phyloP scores from a whole-genome alignment of 768 basidiomycete species.

The Lactifluus hygrophoroides region DNA sequence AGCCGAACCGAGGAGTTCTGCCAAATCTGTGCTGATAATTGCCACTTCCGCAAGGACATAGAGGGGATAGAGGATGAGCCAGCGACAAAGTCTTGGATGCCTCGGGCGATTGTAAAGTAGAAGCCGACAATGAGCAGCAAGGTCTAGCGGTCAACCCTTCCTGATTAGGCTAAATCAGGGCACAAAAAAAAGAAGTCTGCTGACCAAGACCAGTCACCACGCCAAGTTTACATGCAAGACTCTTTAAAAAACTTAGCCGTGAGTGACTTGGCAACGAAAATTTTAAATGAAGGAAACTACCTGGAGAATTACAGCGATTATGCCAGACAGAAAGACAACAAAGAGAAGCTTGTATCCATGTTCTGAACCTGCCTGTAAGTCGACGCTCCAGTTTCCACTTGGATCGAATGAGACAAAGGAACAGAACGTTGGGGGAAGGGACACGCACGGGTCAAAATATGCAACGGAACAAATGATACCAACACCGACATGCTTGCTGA shows the following conservation, averaged over 20 bases:
- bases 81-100: slow-evolving; percentile 32
- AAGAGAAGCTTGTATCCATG: slow-evolving; percentile 79
- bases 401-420: slow-evolving; percentile 27
- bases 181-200: background rate
- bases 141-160: slow-evolving; percentile 26
- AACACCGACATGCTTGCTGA: slow-evolving; percentile 62
- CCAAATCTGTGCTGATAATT: slow-evolving; percentile 49
- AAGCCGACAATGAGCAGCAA: slow-evolving; percentile 37
- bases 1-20: slow-evolving; percentile 53
- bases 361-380: slow-evolving; percentile 76
- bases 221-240: slow-evolving; percentile 73
- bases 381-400: slow-evolving; percentile 80
- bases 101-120: slow-evolving; percentile 37
- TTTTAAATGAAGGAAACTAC: slow-evolving; percentile 26
- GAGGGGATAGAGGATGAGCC: slow-evolving; percentile 37
- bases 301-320: slow-evolving; percentile 81
- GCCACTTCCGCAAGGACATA: slow-evolving; percentile 40
- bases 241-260: slow-evolving; percentile 31
- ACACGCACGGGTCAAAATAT: slow-evolving; percentile 75
- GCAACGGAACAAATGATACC: slow-evolving; percentile 85
- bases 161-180: background rate
- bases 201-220: background rate
- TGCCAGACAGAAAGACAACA: slow-evolving; percentile 71
- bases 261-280: too few relatives aligned
- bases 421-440: background rate